A percentile compares a stretch with the other conserved stretches of the same genome.
These are phyloP conservation scores for Endothia cerciana DNA, from an alignment of 2,329 filamentous ascomycete species.

Conservation along the genomic window DNA sequence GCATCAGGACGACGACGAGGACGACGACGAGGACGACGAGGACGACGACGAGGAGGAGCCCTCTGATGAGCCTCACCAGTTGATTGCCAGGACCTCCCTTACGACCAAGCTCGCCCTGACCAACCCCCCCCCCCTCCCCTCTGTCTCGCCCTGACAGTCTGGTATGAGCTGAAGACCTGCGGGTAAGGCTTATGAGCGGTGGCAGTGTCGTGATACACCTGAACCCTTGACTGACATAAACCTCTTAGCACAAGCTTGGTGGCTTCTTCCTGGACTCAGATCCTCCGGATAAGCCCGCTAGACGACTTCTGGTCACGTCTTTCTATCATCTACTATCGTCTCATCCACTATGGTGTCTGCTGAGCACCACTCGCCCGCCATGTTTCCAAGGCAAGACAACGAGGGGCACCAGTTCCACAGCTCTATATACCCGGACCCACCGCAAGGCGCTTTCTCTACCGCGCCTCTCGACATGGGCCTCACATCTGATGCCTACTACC, in stretches of 20 bases:
- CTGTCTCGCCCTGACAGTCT: constrained; percentile 17
- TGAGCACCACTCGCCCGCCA: constrained; percentile 34
- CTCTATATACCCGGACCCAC: constrained; percentile 50
- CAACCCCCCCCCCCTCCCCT: constrained; percentile 2
- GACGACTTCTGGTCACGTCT: neutral
- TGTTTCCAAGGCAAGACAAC: constrained; percentile 34
- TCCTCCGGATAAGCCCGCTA: neutral
- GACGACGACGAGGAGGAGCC: neutral
- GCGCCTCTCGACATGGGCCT: constrained; percentile 53
- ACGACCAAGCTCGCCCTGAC: too few species aligned
- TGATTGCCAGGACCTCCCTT: neutral
- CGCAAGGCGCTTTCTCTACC: constrained; percentile 45
- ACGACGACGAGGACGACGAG: neutral
- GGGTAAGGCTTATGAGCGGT: constrained; percentile 23
- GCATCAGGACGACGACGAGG: neutral
- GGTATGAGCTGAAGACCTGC: constrained; percentile 24
- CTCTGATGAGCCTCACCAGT: neutral
- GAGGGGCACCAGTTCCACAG: constrained; percentile 45
- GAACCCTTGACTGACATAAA: constrained; percentile 21
- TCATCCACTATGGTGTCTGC: constrained; percentile 33
- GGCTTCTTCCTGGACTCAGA: constrained; percentile 1
- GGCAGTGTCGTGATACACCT: neutral
- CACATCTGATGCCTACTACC: constrained; percentile 51
- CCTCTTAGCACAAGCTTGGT: constrained; percentile 19
- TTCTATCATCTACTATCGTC: neutral